These are phyloP conservation scores for Trichoderma aggressivum DNA, from an alignment of 2,329 filamentous ascomycete genomes.

Conservation along the genomic window DNA sequence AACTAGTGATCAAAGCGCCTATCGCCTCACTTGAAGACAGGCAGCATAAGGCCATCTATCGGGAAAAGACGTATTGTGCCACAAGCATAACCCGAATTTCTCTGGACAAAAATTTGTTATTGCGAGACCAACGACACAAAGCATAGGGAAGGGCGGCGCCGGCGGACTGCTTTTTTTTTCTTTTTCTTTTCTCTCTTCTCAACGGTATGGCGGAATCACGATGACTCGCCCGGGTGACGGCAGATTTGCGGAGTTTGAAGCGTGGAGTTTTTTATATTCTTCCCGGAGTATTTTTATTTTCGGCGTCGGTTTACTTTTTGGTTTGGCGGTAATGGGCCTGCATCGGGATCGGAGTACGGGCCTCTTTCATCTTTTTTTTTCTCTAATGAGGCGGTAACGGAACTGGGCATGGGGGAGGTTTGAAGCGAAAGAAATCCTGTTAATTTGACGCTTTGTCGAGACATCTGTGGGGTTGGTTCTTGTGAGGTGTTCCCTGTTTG, in stretches of 20 bases:
- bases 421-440: not conserved
- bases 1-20: slow-evolving; percentile 18
- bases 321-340: slow-evolving; percentile 6
- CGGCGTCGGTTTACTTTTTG: not conserved
- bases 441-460: not conserved
- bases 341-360: slow-evolving; percentile 13
- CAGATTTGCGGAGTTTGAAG: slow-evolving; percentile 19
- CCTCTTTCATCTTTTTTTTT: not conserved
- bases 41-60: not conserved
- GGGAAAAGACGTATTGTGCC: not conserved
- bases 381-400: not conserved
- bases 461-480: not conserved
- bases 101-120: not conserved
- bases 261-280: slow-evolving; percentile 19
- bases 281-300: not conserved
- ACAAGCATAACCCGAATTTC: not conserved
- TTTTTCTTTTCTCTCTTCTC: not conserved
- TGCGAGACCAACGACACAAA: not conserved
- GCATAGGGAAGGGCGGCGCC: slow-evolving; percentile 6
- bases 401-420: slow-evolving; percentile 3
- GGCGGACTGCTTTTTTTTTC: not conserved
- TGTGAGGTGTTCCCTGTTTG: not conserved
- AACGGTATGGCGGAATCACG: slow-evolving; percentile 6
- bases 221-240: slow-evolving; percentile 3
- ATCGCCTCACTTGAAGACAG: slow-evolving; percentile 20